Evolutionary conservation across 2,329 filamentous ascomycete species (phyloP).

Genomic region (Sporothrix brunneoviolacea): DNA sequence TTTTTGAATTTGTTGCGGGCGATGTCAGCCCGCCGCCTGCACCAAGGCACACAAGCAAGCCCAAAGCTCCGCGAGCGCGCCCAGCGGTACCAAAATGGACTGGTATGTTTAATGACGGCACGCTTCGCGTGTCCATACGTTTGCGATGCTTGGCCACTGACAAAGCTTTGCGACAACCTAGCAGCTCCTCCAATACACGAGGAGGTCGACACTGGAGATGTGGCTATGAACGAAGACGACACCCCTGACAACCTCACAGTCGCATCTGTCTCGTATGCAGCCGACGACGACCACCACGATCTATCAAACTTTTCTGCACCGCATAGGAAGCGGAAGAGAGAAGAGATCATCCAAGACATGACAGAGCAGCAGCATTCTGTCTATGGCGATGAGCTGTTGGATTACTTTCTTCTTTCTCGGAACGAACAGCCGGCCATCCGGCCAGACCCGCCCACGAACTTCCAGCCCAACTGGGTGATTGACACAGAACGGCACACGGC

Average conservation of each 20-base stretch:
- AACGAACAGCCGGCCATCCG: constrained; percentile 65
- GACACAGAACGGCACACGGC: constrained; percentile 90
- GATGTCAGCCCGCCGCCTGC: constrained; percentile 86
- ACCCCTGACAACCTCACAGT: constrained; percentile 79
- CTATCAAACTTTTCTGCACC: constrained; percentile 56
- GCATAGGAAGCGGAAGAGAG: constrained; percentile 67
- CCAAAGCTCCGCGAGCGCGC: constrained; percentile 63
- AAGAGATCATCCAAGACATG: constrained; percentile 53
- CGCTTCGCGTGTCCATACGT: too few species aligned
- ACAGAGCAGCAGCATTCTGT: constrained; percentile 80
- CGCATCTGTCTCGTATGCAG: constrained; percentile 73
- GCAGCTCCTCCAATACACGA: constrained; percentile 42
- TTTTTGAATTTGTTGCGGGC: constrained; percentile 84
- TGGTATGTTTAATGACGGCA: constrained; percentile 28
- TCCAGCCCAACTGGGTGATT: constrained; percentile 86
- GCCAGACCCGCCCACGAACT: constrained; percentile 76
- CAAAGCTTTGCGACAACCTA: too few species aligned
- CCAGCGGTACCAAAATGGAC: constrained; percentile 57
- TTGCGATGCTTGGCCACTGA: too few species aligned
- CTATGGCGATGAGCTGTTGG: constrained; percentile 87
- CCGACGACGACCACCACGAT: constrained; percentile 72
- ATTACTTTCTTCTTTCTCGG: constrained; percentile 88
- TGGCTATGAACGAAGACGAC: constrained; percentile 65
- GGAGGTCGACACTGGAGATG: constrained; percentile 57
- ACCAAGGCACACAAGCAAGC: constrained; percentile 84